Evolutionary conservation across 179 eudicot genomes (phyloP).

Genomic region (Sideroxylon spinosum): DNA sequence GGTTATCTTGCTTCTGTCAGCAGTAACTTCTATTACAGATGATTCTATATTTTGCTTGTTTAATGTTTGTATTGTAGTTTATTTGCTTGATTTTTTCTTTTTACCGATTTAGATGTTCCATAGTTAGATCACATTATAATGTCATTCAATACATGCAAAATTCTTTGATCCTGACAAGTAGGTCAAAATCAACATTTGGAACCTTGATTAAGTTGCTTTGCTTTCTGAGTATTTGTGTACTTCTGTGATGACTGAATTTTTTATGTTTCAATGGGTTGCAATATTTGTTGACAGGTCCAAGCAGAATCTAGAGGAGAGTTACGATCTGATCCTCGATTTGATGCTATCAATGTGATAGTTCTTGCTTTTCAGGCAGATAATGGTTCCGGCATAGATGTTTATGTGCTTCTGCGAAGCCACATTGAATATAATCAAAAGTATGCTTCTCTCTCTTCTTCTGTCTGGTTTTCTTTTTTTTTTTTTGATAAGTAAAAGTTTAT

Average conservation of each 20-base stretch:
- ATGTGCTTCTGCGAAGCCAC: constrained; percentile 57
- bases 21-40: background rate
- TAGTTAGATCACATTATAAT: background rate
- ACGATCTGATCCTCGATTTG: constrained; percentile 83
- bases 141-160: background rate
- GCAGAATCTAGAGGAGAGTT: constrained; percentile 88
- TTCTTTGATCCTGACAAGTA: background rate
- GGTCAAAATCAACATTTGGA: constrained; percentile 1
- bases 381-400: constrained; percentile 31
- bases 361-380: constrained; percentile 71
- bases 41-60: background rate
- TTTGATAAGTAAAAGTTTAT: too few relatives aligned
- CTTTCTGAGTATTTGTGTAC: background rate
- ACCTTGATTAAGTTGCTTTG: background rate
- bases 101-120: background rate
- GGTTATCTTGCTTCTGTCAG: too few relatives aligned
- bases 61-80: background rate
- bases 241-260: background rate
- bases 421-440: constrained; percentile 39
- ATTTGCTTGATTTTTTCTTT: background rate
- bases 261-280: constrained; percentile 4
- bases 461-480: background rate
- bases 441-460: background rate
- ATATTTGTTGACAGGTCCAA: constrained; percentile 46
- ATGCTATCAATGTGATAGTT: constrained; percentile 64